Evolutionary conservation across 2,329 filamentous ascomycete genomes (phyloP).

Genomic region (Sporothrix pallida): DNA sequence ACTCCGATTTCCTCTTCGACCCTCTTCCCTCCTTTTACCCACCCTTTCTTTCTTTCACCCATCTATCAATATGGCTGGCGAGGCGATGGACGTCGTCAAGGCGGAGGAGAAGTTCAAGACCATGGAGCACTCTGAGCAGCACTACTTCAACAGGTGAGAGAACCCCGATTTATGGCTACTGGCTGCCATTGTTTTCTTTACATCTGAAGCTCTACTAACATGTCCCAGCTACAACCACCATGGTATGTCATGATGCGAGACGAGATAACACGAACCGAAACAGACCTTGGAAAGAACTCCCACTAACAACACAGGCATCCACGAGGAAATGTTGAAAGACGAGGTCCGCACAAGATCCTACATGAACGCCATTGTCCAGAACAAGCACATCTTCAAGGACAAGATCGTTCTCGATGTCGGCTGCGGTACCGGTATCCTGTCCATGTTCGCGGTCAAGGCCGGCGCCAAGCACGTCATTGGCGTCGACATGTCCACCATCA

Average conservation of each 20-base stretch:
- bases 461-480: constrained; percentile 98
- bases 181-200: neutral
- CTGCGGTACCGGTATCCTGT: constrained; percentile 96
- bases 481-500: constrained; percentile 99
- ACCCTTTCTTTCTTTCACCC: neutral
- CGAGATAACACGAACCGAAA: neutral
- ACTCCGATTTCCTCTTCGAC: neutral
- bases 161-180: neutral
- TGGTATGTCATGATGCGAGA: constrained; percentile 62
- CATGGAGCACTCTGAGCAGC: constrained; percentile 94
- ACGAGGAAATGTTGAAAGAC: constrained; percentile 99
- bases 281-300: neutral
- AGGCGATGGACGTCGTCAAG: constrained; percentile 63
- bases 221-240: constrained; percentile 89
- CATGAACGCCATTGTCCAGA: constrained; percentile 96
- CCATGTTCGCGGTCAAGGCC: constrained; percentile 97
- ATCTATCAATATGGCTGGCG: constrained; percentile 33
- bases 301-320: constrained; percentile 68
- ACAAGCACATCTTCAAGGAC: constrained; percentile 90
- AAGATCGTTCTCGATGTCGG: constrained; percentile 95
- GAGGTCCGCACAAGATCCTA: constrained; percentile 96
- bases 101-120: constrained; percentile 68
- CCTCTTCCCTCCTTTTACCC: neutral
- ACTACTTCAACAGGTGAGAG: constrained; percentile 97
- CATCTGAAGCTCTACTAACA: constrained; percentile 30